A percentile compares a stretch with the other conserved stretches of the same genome.
Conservation (phyloP, 1,284 basidiomycete genomes). For the Pseudozyma flocculosa region DNA sequence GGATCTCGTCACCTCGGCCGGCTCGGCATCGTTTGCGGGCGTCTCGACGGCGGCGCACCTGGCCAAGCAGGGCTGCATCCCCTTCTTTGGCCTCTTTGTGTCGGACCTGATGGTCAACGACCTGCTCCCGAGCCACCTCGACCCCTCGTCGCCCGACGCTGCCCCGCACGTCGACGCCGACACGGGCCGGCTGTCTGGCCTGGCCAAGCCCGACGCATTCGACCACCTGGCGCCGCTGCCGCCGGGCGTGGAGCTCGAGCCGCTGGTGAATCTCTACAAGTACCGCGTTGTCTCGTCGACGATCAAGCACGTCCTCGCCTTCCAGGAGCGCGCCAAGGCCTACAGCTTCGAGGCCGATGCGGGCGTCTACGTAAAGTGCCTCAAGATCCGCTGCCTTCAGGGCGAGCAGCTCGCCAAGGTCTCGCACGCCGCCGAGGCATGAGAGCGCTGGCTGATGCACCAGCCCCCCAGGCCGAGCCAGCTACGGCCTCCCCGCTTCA, state of each 20-base stretch:
- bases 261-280: constrained; percentile 52
- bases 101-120: constrained; percentile 49
- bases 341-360: constrained; percentile 47
- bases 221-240: constrained; percentile 37
- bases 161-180: constrained; percentile 7
- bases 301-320: constrained; percentile 45
- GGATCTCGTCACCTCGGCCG: constrained; percentile 15
- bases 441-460: no score
- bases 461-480: no score
- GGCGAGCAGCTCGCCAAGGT: constrained; percentile 34
- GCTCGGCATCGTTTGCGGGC: neutral
- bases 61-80: constrained; percentile 19
- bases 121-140: constrained; percentile 44
- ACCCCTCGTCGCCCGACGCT: constrained; percentile 38
- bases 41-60: neutral
- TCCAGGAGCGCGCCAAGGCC: constrained; percentile 36
- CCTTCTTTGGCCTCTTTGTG: constrained; percentile 53
- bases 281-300: constrained; percentile 35
- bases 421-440: neutral
- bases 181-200: constrained; percentile 11
- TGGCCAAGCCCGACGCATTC: constrained; percentile 30
- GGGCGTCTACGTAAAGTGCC: constrained; percentile 43
- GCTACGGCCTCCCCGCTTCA: no score
- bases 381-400: constrained; percentile 47
- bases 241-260: constrained; percentile 21